Percentiles rank a stretch among this genome's conserved stretches.
These are phyloP conservation scores for Fusarium begoniae DNA, from an alignment of 2,329 filamentous ascomycete genomes.

Conservation along the genomic window DNA sequence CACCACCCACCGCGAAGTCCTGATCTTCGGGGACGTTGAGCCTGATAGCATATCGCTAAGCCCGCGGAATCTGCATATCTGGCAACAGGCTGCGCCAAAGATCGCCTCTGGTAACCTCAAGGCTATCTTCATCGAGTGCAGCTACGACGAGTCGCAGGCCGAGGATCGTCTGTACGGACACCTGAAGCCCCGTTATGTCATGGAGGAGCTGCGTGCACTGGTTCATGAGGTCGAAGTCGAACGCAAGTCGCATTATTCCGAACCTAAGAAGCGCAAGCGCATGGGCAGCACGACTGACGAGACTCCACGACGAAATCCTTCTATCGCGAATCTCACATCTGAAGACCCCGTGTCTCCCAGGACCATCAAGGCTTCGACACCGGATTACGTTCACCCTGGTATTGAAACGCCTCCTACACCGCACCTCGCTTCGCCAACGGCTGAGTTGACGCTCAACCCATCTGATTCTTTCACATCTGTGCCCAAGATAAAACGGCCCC, in stretches of 20 bases:
- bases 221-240: conserved; percentile 74
- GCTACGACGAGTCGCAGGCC: conserved; percentile 82
- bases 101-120: conserved; percentile 75
- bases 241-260: conserved; percentile 47
- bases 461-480: conserved; percentile 42
- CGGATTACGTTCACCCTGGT: conserved; percentile 24
- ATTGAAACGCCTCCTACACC: conserved; percentile 56
- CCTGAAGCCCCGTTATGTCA: conserved; percentile 82
- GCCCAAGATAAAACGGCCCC: conserved; percentile 52
- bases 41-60: conserved; percentile 85
- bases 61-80: conserved; percentile 83
- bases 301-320: conserved; percentile 32
- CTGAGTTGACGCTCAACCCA: conserved; percentile 55
- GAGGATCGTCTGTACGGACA: conserved; percentile 88
- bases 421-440: conserved; percentile 58
- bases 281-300: conserved; percentile 45
- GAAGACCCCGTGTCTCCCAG: conserved; percentile 64
- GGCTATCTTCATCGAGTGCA: conserved; percentile 95
- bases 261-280: conserved; percentile 73
- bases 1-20: conserved; percentile 75
- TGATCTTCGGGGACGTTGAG: conserved; percentile 96
- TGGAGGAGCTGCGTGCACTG: conserved; percentile 78
- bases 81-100: conserved; percentile 89
- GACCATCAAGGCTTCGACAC: conserved; percentile 48
- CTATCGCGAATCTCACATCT: conserved; percentile 27